Conservation (phyloP, 2,329 filamentous ascomycete genomes). For the Thermoascus crustaceus region DNA sequence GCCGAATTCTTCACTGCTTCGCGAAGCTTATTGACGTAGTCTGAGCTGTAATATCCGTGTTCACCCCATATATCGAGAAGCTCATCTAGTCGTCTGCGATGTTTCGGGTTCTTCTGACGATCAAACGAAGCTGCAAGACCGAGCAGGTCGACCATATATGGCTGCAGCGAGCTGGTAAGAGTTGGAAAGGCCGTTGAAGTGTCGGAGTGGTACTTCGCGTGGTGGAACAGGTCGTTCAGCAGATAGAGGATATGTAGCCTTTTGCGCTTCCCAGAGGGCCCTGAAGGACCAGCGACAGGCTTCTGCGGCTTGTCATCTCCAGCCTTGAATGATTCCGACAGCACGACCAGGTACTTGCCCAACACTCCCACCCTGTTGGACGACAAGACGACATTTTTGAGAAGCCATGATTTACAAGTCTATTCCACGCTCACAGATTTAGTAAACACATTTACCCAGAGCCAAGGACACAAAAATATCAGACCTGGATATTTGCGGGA, state of each 20-base stretch:
- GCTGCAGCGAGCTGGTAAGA: constrained; percentile 51
- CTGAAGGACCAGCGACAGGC: constrained; percentile 17
- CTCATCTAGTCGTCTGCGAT: constrained; percentile 55
- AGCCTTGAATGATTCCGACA: constrained; percentile 52
- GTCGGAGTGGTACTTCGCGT: constrained; percentile 49
- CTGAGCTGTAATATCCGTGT: constrained; percentile 51
- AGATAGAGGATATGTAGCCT: constrained; percentile 71
- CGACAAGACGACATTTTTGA: constrained; percentile 63
- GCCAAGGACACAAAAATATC: constrained; percentile 34
- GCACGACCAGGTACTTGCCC: constrained; percentile 65
- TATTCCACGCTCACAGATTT: constrained; percentile 38
- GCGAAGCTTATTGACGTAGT: constrained; percentile 51
- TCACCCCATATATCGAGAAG: constrained; percentile 65
- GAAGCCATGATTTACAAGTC: constrained; percentile 83
- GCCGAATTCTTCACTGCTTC: constrained; percentile 46
- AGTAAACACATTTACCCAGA: constrained; percentile 24
- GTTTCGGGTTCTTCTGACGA: constrained; percentile 55
- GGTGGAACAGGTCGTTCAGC: constrained; percentile 69
- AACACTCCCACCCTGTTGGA: constrained; percentile 57
- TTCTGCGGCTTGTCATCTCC: constrained; percentile 12
- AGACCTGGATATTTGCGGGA: constrained; percentile 81
- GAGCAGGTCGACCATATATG: constrained; percentile 55
- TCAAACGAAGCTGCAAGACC: constrained; percentile 45
- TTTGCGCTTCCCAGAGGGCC: constrained; percentile 55
- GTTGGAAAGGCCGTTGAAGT: constrained; percentile 34